Conservation (phyloP, 257 asterid species). For the Linaria vulgaris region DNA sequence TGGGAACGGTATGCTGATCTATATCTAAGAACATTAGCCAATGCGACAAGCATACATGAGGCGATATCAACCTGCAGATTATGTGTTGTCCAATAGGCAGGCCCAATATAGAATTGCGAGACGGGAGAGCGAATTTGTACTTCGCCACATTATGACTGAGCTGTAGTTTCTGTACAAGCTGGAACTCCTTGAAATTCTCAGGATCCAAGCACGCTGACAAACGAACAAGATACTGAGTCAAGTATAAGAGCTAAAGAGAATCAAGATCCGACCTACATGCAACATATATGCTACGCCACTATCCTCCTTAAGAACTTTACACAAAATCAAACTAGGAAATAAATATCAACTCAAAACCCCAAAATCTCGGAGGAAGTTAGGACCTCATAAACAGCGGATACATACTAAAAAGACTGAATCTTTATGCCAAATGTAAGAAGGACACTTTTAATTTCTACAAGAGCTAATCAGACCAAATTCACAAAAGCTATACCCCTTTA, state of each 20-base stretch:
- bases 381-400: conserved; percentile 9
- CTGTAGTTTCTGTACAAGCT: conserved; percentile 78
- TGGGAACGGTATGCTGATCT: neutral
- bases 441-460: conserved; percentile 5
- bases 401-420: conserved; percentile 17
- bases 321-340: neutral
- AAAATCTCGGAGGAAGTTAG: conserved; percentile 8
- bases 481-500: too few species aligned
- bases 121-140: conserved; percentile 80
- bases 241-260: conserved; percentile 1
- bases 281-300: neutral
- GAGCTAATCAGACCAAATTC: neutral
- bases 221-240: conserved; percentile 28
- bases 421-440: conserved; percentile 16
- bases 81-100: conserved; percentile 93
- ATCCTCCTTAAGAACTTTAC: neutral
- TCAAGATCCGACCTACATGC: neutral
- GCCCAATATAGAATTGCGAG: conserved; percentile 74
- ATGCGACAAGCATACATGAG: conserved; percentile 7
- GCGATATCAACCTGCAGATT: conserved; percentile 62
- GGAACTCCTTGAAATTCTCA: conserved; percentile 72
- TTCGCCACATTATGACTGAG: conserved; percentile 88
- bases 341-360: conserved; percentile 5
- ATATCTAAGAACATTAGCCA: neutral
- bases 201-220: conserved; percentile 73